These are phyloP conservation scores for Cicer bijugum DNA, from an alignment of 306 rosid genomes.

Conservation along the genomic window DNA sequence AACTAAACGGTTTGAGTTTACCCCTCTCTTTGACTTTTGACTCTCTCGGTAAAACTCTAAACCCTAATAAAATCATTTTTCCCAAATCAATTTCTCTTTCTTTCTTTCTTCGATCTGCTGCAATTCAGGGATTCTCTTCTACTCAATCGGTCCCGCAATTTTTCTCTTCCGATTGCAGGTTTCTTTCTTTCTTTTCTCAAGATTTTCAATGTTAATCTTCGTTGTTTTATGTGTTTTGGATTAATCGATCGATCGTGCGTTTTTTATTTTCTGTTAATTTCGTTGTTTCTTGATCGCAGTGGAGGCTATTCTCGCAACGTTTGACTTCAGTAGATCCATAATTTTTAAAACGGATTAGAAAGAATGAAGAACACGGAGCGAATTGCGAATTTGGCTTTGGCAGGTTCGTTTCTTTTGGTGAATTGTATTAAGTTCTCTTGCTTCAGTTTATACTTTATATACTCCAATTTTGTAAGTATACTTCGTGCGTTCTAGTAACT, in stretches of 20 bases:
- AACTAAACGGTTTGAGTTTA: constrained; percentile 13
- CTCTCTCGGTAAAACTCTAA: constrained; percentile 44
- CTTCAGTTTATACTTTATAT: not conserved
- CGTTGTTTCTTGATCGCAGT: constrained; percentile 52
- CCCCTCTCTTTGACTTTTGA: constrained; percentile 4
- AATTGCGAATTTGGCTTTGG: constrained; percentile 82
- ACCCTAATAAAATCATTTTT: constrained; percentile 60
- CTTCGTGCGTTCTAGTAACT: not conserved
- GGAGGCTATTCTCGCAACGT: constrained; percentile 48
- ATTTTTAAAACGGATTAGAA: constrained; percentile 16
- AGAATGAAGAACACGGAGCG: constrained; percentile 83
- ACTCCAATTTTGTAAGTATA: not conserved
- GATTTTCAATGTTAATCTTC: not conserved
- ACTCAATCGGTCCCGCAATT: constrained; percentile 47
- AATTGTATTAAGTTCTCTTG: not conserved
- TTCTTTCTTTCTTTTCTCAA: constrained; percentile 29
- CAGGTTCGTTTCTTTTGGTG: constrained; percentile 56
- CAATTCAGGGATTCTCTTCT: constrained; percentile 29
- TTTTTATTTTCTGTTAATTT: constrained; percentile 32
- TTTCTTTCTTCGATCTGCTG: constrained; percentile 60
- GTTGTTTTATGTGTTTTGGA: not conserved
- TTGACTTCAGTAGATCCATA: constrained; percentile 50
- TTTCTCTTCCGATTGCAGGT: constrained; percentile 40
- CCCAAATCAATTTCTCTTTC: constrained; percentile 43
- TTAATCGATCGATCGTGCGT: constrained; percentile 14